These are phyloP conservation scores for Hydrangea macrophylla DNA, from an alignment of 148 eudicot genomes.

Conservation along the genomic window DNA sequence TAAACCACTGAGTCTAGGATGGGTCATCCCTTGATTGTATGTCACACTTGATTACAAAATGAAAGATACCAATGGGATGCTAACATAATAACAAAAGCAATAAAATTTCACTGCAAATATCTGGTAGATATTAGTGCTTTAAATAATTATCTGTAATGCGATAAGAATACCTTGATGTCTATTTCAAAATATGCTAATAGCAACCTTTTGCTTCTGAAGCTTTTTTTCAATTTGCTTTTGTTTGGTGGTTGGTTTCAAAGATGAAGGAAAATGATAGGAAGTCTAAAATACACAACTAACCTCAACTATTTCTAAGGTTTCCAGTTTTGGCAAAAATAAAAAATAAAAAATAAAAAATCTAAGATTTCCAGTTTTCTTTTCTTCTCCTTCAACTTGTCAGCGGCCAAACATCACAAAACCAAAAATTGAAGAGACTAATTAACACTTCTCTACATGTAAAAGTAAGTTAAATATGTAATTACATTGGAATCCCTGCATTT, in stretches of 20 bases:
- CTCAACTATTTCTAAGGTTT: not conserved
- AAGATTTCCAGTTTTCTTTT: not conserved
- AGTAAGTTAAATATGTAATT: not conserved
- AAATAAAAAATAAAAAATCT: not conserved
- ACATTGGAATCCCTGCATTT: not conserved
- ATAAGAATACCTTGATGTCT: too few relatives aligned
- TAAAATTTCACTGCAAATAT: too few relatives aligned
- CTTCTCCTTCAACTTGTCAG: not conserved
- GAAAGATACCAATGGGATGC: too few relatives aligned
- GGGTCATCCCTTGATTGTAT: too few relatives aligned
- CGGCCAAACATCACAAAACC: not conserved
- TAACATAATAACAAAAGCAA: too few relatives aligned
- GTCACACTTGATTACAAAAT: too few relatives aligned
- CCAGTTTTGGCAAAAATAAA: not conserved
- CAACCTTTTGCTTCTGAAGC: not conserved
- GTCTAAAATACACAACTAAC: not conserved
- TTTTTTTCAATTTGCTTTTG: not conserved
- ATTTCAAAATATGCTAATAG: too few relatives aligned
- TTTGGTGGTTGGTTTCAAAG: conserved; percentile 8
- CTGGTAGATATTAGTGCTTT: too few relatives aligned
- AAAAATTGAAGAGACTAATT: not conserved
- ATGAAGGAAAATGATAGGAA: conserved; percentile 4
- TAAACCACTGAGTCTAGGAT: too few relatives aligned
- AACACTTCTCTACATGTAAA: not conserved
- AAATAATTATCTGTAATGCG: too few relatives aligned